phyloP scores from a whole-genome alignment of 768 basidiomycete species.

The Pleurotus platypus region DNA sequence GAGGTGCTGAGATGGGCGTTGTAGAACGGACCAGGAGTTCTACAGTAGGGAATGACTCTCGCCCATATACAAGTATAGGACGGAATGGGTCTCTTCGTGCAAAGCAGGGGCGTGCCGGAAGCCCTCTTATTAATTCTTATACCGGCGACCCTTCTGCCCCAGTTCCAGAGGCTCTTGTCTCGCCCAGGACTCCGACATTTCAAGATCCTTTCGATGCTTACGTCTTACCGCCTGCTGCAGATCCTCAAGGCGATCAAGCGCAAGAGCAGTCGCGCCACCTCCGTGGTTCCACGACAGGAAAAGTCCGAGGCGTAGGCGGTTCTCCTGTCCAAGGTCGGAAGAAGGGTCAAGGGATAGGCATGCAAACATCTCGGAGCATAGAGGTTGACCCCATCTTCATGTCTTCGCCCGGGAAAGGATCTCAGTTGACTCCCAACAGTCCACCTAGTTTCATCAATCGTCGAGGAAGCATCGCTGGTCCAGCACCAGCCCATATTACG shows the following conservation, averaged over 20 bases:
- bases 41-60: constrained; percentile 2
- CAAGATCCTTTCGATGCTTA: no score
- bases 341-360: not conserved
- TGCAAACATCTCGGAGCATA: not conserved
- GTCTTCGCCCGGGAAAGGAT: not conserved
- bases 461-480: not conserved
- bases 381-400: not conserved
- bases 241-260: not conserved
- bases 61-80: not conserved
- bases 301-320: not conserved
- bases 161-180: not conserved
- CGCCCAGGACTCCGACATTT: not conserved
- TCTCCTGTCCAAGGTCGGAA: not conserved
- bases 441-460: not conserved
- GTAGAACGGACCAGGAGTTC: not conserved
- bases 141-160: not conserved
- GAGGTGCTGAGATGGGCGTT: not conserved
- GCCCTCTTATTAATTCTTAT: constrained; percentile 1
- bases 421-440: no score
- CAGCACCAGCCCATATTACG: not conserved
- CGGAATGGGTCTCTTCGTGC: not conserved
- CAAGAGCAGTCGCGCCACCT: not conserved
- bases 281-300: not conserved
- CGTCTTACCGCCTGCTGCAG: not conserved
- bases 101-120: not conserved